Percentiles rank a stretch among this genome's conserved stretches.
Conservation (phyloP, 306 rosid species). For the apple (Malus domestica) region DNA sequence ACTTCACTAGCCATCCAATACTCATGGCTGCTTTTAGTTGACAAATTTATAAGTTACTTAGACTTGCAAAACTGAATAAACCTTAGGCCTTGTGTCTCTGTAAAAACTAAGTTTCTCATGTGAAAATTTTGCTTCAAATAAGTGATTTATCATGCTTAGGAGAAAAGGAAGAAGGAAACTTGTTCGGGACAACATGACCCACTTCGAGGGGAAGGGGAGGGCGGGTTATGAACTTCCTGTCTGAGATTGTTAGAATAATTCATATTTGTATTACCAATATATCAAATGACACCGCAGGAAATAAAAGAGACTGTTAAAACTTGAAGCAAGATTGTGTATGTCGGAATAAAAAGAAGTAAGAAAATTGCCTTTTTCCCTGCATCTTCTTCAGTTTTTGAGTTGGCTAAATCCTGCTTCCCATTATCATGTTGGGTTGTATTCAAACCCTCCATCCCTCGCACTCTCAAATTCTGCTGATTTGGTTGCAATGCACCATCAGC, state of each 20-base stretch:
- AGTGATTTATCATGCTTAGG: neutral
- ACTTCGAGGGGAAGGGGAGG: neutral
- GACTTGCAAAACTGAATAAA: neutral
- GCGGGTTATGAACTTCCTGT: neutral
- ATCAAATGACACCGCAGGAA: neutral
- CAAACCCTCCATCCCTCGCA: slow-evolving; percentile 50
- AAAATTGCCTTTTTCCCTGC: slow-evolving; percentile 50
- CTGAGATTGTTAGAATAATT: neutral
- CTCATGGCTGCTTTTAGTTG: too few relatives aligned
- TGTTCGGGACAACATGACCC: neutral
- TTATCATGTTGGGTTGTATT: slow-evolving; percentile 33
- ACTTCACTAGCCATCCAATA: too few relatives aligned
- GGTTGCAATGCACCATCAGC: slow-evolving; percentile 37
- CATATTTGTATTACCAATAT: neutral
- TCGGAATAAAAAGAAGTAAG: slow-evolving; percentile 21
- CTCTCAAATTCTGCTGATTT: slow-evolving; percentile 49
- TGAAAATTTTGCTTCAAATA: neutral
- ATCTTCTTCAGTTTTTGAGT: slow-evolving; percentile 33
- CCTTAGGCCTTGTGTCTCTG: neutral
- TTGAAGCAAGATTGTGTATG: slow-evolving; percentile 11
- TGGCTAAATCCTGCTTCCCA: slow-evolving; percentile 36
- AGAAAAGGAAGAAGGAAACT: neutral
- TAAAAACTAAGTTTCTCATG: neutral
- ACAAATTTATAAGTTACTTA: too few relatives aligned
- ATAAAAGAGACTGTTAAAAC: neutral